Evolutionary conservation across 495 filamentous ascomycete species (phyloP), one percentile per base, ranked within the genome.

Genomic region (Lophium mytilinum): DNA sequence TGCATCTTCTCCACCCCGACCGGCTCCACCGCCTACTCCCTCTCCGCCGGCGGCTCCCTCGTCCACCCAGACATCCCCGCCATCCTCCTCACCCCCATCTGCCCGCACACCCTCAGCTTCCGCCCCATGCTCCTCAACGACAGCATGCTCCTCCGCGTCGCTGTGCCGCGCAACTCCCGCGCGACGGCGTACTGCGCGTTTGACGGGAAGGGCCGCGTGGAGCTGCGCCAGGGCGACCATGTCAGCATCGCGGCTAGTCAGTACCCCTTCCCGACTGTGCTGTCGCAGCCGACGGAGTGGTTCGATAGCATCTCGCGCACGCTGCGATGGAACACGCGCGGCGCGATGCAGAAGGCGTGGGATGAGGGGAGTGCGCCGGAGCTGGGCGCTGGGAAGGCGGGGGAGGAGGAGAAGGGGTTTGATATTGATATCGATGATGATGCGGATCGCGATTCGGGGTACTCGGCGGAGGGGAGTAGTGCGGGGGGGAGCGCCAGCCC

Each of bases 71-170:
- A 95, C 61, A 96, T 98, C 55, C 94, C 93, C 8, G 93, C 90
- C 63, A 96, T 98, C 68, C 87, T 97, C 12, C 83, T 98, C 47
- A 96, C 94, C 2, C 94, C 94, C 0, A 98, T 98, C 68, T 98
- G 93, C 70, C 91, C 93, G 14, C 93, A 98, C 69, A 96, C 91
- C 0, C 78, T 98, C 17, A 94, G 89, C 37, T 97, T 98, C 82
- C 83, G 93, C 9, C 93, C 93, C 34, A 95, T 98, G 88, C 86
- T 98, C n/a, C 83, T 98, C n/a, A 92, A 88, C 36, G 93, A 98
- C 71, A 92, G 85, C 37, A 84, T 95, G 71, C 82, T 91, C 21
- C 80, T 98, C 43, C 89, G 89, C 49, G 85, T 97, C 55, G 86
- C 86, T 19, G 84, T 98, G 19, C 93, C 93, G 0, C 78, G 80